Conservation (phyloP, 2,329 filamentous ascomycete species). For the Trichophyton verrucosum region DNA sequence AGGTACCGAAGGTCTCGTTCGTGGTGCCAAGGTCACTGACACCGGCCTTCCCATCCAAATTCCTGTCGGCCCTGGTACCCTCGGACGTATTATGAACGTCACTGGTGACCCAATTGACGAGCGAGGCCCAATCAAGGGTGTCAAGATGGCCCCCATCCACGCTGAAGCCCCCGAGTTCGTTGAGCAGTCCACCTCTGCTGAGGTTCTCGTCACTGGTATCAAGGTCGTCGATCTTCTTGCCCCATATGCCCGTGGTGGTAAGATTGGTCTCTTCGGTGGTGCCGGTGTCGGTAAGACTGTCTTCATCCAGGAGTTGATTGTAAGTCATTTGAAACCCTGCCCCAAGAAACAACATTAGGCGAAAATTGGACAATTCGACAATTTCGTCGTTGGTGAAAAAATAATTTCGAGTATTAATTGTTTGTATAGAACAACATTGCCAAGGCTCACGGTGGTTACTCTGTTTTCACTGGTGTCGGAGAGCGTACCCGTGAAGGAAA, state of each 20-base stretch:
- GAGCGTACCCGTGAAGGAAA: constrained; percentile 99
- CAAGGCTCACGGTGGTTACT: constrained; percentile 99
- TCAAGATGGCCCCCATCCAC: constrained; percentile 83
- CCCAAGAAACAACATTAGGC: neutral
- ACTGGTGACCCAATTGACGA: constrained; percentile 99
- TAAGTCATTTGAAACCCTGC: constrained; percentile 29
- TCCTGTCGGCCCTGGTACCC: constrained; percentile 81
- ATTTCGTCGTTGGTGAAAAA: neutral
- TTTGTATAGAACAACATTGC: constrained; percentile 87
- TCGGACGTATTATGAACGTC: constrained; percentile 99
- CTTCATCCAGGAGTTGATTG: constrained; percentile 99
- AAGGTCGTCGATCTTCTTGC: constrained; percentile 99
- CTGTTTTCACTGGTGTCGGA: constrained; percentile 99
- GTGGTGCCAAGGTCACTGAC: constrained; percentile 72
- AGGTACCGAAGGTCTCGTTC: constrained; percentile 99
- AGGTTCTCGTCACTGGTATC: constrained; percentile 98
- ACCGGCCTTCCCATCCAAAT: constrained; percentile 93
- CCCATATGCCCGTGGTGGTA: constrained; percentile 99
- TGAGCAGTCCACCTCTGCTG: constrained; percentile 91
- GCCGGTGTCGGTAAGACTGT: constrained; percentile 99
- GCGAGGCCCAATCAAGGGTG: constrained; percentile 92
- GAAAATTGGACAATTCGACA: neutral
- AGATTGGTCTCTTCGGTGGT: constrained; percentile 99
- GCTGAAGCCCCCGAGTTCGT: constrained; percentile 82
- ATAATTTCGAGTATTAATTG: constrained; percentile 10